Conservation (phyloP, 495 filamentous ascomycete species). For the Aspergillus funiculosus region DNA sequence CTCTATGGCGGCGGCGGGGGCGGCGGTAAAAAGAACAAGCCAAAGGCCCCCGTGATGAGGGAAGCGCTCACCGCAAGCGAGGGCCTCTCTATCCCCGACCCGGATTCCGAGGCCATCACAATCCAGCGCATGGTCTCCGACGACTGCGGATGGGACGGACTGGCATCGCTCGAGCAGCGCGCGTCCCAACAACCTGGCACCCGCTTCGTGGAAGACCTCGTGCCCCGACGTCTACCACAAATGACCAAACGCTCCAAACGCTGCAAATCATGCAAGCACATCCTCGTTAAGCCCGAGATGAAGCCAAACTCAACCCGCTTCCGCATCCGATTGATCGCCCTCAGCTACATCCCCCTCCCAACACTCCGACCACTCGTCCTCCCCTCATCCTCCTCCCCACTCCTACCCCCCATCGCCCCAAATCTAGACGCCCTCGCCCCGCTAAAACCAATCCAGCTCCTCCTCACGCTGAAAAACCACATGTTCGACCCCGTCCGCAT, state of each 20-base stretch:
- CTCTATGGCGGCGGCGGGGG: constrained; percentile 43
- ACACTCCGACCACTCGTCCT: constrained; percentile 54
- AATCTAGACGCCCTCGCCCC: constrained; percentile 54
- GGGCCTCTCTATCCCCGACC: constrained; percentile 54
- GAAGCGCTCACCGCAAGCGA: constrained; percentile 65
- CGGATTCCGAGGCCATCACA: constrained; percentile 43
- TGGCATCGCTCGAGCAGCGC: constrained; percentile 50
- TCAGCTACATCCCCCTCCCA: constrained; percentile 82
- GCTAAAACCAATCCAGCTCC: constrained; percentile 66
- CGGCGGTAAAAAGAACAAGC: constrained; percentile 59
- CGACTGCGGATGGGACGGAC: constrained; percentile 49
- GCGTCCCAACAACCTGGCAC: constrained; percentile 42
- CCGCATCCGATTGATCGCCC: constrained; percentile 81
- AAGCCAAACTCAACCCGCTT: constrained; percentile 82
- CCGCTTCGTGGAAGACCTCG: constrained; percentile 60
- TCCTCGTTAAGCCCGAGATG: constrained; percentile 88
- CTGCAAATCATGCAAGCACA: constrained; percentile 86
- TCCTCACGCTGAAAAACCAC: constrained; percentile 87
- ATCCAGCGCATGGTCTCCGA: constrained; percentile 42
- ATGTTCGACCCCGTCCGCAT: constrained; percentile 86
- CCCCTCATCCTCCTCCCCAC: constrained; percentile 21
- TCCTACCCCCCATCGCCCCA: constrained; percentile 19
- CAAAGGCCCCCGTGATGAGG: constrained; percentile 64
- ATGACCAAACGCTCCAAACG: constrained; percentile 91
- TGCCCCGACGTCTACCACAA: constrained; percentile 72